phyloP scores from a whole-genome alignment of 2,329 filamentous ascomycete species.

The Penicillium sp. region DNA sequence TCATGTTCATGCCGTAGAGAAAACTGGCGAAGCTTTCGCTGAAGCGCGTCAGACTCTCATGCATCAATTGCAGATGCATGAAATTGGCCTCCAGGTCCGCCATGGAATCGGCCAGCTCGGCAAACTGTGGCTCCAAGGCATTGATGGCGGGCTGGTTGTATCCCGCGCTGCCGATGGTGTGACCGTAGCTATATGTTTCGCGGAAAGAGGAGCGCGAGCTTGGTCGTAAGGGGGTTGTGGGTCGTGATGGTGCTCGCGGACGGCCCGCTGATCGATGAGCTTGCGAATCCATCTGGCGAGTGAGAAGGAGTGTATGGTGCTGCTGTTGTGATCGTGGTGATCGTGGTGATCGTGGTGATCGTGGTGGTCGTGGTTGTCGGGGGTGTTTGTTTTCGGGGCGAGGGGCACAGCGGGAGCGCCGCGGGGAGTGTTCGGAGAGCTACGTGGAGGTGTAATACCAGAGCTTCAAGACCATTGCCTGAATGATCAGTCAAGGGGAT shows the following conservation, averaged over 20 bases:
- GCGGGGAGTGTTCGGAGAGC: background rate
- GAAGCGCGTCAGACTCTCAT: constrained; percentile 87
- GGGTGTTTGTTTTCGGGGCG: background rate
- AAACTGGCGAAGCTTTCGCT: constrained; percentile 95
- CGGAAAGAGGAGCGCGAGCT: constrained; percentile 85
- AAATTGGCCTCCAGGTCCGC: constrained; percentile 95
- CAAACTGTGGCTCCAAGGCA: constrained; percentile 80
- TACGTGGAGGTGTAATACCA: background rate
- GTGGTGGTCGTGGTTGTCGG: too few species aligned
- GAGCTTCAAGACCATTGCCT: too few species aligned
- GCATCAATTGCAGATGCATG: constrained; percentile 94
- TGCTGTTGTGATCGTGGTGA: constrained; percentile 13
- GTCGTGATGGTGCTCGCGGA: constrained; percentile 61
- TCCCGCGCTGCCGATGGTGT: constrained; percentile 27
- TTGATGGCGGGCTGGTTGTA: constrained; percentile 62
- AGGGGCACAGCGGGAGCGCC: background rate
- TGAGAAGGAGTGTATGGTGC: background rate
- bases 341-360: too few species aligned
- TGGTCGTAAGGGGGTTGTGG: constrained; percentile 85
- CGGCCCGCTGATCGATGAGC: constrained; percentile 53
- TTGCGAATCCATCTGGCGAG: constrained; percentile 20
- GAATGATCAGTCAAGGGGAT: too few species aligned
- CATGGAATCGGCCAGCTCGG: constrained; percentile 88
- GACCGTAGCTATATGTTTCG: constrained; percentile 58
- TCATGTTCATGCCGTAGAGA: constrained; percentile 96